Conservation (phyloP, 2,329 filamentous ascomycete genomes). For the Zelopaecilomyces penicillatus region DNA sequence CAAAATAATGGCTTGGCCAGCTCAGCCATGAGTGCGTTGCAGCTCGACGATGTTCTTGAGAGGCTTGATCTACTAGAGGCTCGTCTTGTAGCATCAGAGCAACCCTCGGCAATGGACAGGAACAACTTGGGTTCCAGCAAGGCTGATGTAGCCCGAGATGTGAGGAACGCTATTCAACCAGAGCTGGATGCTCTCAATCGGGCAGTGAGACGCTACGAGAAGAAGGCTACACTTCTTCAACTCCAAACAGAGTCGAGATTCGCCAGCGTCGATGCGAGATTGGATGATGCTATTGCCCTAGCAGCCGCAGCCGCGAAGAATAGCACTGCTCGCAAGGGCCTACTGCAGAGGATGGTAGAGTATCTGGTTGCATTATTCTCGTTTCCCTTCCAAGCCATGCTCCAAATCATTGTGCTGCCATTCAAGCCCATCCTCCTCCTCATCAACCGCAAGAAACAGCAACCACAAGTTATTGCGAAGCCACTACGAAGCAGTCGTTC, state of each 20-base stretch:
- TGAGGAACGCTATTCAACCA: conserved; percentile 60
- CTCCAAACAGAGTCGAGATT: conserved; percentile 71
- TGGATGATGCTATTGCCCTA: conserved; percentile 73
- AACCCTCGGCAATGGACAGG: conserved; percentile 15
- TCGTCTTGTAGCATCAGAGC: conserved; percentile 26
- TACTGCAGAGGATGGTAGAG: conserved; percentile 31
- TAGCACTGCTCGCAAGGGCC: conserved; percentile 28
- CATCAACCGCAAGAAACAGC: conserved; percentile 6
- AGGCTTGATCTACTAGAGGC: conserved; percentile 65
- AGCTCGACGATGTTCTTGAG: conserved; percentile 49
- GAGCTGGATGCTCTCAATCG: conserved; percentile 84
- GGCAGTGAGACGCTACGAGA: conserved; percentile 85
- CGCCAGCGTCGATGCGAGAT: conserved; percentile 57
- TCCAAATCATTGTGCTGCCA: conserved; percentile 35
- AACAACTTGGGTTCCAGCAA: conserved; percentile 24
- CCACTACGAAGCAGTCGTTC: conserved; percentile 3
- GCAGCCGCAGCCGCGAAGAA: conserved; percentile 63
- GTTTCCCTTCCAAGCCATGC: conserved; percentile 33
- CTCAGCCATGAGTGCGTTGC: conserved; percentile 24
- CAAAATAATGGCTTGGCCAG: conserved; percentile 38
- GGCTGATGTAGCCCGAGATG: conserved; percentile 43
- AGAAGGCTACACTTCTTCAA: conserved; percentile 67
- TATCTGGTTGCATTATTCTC: conserved; percentile 25
- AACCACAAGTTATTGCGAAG: not conserved
- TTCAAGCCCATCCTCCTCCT: conserved; percentile 20